Base-by-base conservation (phyloP, 345 rosid genomes). In the Barbarea vulgaris region DNA sequence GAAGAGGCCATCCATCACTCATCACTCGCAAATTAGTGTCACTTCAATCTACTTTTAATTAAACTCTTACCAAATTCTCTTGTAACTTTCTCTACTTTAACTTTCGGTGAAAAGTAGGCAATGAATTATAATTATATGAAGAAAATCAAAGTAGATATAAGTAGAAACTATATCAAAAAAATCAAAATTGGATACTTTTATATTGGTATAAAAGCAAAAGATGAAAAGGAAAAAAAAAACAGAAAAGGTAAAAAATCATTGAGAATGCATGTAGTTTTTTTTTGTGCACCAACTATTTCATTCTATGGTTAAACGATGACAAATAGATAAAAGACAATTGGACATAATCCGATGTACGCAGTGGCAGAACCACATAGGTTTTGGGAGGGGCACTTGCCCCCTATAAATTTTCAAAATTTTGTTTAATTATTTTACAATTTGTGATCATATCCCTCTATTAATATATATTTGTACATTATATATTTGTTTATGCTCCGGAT, bases 11-110 rank as follows among this genome's bases (percentile, higher is more conserved):
- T 56, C 46, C 13, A 62, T 56, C 33, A 56, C 42, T 46, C 57
- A 21, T 31, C 57, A 31, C 25, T 44, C 11, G 15, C 58, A 47
- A 47, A 57, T 59, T 47, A 59, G 75, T 59, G 75, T 47, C 67
- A 33, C 25, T 59, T 71, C 28, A 59, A 33, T 33, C 48, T 58
- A 41, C 34, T 17, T 33, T 25, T 10, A n/a, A n/a, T n/a, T n/a
- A n/a, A n/a, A 15, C 5, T 41, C 39, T 37, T 68, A 54, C 72
- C 62, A 69, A 39, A 27, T 28, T 28, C 3, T 67, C 50, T 67
- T 52, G 34, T 24, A 36, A 24, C n/a, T 5, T 67, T 9, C 2
- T 67, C 21, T 9, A 39, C 44, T 39, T 39, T 12, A 13, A 39
- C n/a, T 39, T 42, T 42, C 48, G 18, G 48, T 42, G 15, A 42